These are phyloP conservation scores for Talaromyces sp. DNA, from an alignment of 2,329 filamentous ascomycete species.

Conservation along the genomic window DNA sequence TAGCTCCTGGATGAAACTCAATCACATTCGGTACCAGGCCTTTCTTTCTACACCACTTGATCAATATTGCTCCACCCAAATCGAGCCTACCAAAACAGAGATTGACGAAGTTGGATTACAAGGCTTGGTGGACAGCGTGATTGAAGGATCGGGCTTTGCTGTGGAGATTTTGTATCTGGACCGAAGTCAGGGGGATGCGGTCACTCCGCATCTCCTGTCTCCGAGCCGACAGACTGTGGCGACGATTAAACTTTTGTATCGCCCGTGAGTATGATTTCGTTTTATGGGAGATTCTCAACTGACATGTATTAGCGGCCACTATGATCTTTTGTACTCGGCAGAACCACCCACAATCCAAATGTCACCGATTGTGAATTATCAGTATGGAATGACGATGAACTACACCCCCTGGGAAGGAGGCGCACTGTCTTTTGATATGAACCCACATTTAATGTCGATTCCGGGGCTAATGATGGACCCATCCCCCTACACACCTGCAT, in stretches of 20 bases:
- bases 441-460: constrained; percentile 37
- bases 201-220: constrained; percentile 50
- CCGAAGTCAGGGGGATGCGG: constrained; percentile 70
- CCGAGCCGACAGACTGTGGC: constrained; percentile 44
- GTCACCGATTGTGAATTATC: constrained; percentile 37
- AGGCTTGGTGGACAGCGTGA: constrained; percentile 70
- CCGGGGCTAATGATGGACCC: constrained; percentile 36
- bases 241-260: constrained; percentile 64
- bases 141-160: constrained; percentile 72
- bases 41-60: constrained; percentile 65
- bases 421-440: constrained; percentile 36
- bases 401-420: constrained; percentile 34
- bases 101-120: constrained; percentile 87
- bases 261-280: constrained; percentile 49
- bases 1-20: constrained; percentile 75
- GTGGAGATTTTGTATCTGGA: constrained; percentile 91
- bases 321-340: constrained; percentile 83
- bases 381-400: constrained; percentile 37
- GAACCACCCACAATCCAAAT: constrained; percentile 36
- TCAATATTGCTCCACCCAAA: constrained; percentile 63
- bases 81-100: constrained; percentile 74
- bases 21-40: constrained; percentile 63
- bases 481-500: constrained; percentile 22
- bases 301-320: constrained; percentile 63
- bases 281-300: constrained; percentile 17